Percentiles rank a stretch among this genome's conserved stretches.
phyloP scores from a whole-genome alignment of 108 stramenopile species.

The Cyclostephanos tholiformis region DNA sequence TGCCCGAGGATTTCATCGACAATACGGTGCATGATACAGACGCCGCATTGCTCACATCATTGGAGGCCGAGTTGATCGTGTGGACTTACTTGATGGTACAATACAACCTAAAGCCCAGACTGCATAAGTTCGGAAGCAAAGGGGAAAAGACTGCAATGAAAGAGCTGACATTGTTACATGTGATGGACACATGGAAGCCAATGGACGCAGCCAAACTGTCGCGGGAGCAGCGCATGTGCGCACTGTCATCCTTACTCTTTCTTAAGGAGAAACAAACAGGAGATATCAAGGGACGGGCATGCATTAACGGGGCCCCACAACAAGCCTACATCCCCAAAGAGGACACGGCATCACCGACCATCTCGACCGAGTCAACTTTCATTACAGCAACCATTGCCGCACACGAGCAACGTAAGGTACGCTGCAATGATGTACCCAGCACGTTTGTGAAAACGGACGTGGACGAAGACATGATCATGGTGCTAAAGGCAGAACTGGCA shows the following conservation, averaged over 20 bases:
- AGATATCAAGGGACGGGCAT: conserved; percentile 28
- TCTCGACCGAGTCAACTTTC: conserved; percentile 23
- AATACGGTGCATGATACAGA: not conserved
- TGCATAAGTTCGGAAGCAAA: not conserved
- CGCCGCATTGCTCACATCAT: not conserved
- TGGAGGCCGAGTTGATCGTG: not conserved
- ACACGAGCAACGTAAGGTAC: conserved; percentile 40
- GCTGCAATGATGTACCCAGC: conserved; percentile 50
- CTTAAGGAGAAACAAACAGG: conserved; percentile 44
- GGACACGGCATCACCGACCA: conserved; percentile 34
- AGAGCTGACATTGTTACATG: not conserved
- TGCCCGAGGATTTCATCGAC: not conserved
- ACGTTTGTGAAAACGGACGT: conserved; percentile 51
- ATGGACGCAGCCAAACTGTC: conserved; percentile 1
- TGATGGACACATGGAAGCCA: conserved; percentile 2
- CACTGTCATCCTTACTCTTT: conserved; percentile 34
- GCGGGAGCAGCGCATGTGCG: conserved; percentile 5
- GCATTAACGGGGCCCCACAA: conserved; percentile 35
- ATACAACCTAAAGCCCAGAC: not conserved
- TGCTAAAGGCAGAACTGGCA: conserved; percentile 18
- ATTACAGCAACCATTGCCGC: conserved; percentile 41
- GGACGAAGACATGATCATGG: conserved; percentile 34
- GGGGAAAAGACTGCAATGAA: not conserved
- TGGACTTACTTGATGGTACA: not conserved
- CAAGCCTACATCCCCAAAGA: conserved; percentile 30